These are phyloP conservation scores for Closterium sp. DNA, from an alignment of 139 green algal genomes.

Conservation along the genomic window DNA sequence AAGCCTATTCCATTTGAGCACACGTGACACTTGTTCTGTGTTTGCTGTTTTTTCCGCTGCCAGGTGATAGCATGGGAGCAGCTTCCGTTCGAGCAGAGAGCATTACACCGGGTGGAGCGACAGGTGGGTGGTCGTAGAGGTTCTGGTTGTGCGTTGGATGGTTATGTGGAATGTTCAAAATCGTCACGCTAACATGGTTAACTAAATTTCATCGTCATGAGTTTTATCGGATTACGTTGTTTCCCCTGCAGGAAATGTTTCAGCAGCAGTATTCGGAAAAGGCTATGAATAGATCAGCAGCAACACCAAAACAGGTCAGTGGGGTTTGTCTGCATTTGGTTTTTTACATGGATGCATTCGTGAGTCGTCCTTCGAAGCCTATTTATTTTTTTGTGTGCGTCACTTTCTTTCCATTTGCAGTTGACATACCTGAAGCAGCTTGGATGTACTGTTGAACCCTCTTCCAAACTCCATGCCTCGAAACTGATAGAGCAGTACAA, in stretches of 20 bases:
- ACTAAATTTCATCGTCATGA: too few relatives aligned
- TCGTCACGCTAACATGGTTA: too few relatives aligned
- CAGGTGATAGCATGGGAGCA: background rate
- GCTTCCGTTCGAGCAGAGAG: background rate
- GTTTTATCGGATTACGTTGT: background rate
- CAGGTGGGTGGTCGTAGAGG: background rate
- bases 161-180: too few relatives aligned
- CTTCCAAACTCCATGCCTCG: background rate
- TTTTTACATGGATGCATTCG: background rate
- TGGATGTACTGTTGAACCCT: background rate
- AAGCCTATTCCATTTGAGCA: too few relatives aligned
- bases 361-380: background rate
- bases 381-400: background rate
- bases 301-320: background rate
- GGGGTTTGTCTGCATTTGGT: background rate
- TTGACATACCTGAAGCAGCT: background rate
- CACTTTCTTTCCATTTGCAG: background rate
- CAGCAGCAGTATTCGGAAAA: background rate
- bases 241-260: background rate
- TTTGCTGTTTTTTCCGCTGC: background rate
- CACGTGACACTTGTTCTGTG: too few relatives aligned
- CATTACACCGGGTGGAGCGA: background rate
- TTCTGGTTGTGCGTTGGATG: too few relatives aligned
- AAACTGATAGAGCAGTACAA: background rate
- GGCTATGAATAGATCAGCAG: background rate